Evolutionary conservation across 495 filamentous ascomycete genomes (phyloP).

Genomic region (Evernia prunastri): DNA sequence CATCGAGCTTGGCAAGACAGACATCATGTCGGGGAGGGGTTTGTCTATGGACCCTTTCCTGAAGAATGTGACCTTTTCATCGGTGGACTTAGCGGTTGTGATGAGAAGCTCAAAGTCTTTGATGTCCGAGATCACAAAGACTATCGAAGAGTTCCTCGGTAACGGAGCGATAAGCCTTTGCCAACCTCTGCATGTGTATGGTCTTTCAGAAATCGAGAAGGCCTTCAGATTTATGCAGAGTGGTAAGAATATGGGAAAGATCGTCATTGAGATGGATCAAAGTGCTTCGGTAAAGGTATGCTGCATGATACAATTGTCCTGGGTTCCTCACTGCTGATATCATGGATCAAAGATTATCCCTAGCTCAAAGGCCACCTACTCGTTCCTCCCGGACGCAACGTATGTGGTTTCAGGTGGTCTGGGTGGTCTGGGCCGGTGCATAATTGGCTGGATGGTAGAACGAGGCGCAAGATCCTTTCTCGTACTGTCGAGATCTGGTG

Average conservation of each 20-base stretch:
- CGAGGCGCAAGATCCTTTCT: conserved; percentile 14
- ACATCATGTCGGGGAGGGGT: conserved; percentile 33
- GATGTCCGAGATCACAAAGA: conserved; percentile 34
- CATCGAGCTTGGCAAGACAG: conserved; percentile 51
- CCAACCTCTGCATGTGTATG: neutral
- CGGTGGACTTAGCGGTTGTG: conserved; percentile 39
- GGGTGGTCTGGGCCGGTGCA: conserved; percentile 38
- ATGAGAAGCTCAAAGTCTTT: conserved; percentile 21
- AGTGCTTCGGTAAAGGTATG: neutral
- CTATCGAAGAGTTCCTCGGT: conserved; percentile 19
- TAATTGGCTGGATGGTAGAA: conserved; percentile 32
- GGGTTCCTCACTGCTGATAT: neutral
- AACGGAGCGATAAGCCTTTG: conserved; percentile 36
- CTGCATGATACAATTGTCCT: neutral
- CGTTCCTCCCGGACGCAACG: conserved; percentile 30
- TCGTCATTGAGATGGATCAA: neutral
- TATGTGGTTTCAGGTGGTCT: conserved; percentile 56
- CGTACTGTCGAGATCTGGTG: conserved; percentile 26
- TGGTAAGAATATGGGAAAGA: neutral
- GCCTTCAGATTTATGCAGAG: neutral
- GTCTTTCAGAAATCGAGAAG: conserved; percentile 31
- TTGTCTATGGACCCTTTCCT: conserved; percentile 38
- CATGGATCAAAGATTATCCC: neutral
- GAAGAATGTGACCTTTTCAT: conserved; percentile 37
- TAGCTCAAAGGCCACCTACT: neutral